These are phyloP conservation scores for Cyclotella sp. DNA, from an alignment of 108 stramenopile species.

Conservation along the genomic window DNA sequence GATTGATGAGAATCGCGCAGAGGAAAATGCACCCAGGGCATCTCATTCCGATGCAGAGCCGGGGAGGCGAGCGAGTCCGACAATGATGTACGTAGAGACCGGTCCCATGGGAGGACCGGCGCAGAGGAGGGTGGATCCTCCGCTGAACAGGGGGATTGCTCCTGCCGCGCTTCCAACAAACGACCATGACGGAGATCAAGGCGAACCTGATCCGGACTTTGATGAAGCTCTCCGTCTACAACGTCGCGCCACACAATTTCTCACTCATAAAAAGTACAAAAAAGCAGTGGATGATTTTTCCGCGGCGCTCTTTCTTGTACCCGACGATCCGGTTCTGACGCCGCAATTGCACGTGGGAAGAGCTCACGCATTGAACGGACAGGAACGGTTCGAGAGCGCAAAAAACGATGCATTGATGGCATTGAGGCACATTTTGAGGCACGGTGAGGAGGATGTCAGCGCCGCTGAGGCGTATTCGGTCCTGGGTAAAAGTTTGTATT, in stretches of 20 bases:
- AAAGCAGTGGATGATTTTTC: constrained; percentile 86
- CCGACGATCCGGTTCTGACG: constrained; percentile 78
- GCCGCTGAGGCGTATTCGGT: constrained; percentile 87
- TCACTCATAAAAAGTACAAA: constrained; percentile 79
- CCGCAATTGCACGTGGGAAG: constrained; percentile 85
- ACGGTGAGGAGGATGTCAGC: constrained; percentile 62
- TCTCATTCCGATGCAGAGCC: not conserved
- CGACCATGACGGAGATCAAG: constrained; percentile 15
- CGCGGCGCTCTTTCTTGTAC: constrained; percentile 86
- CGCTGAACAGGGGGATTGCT: constrained; percentile 11
- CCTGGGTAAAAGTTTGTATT: constrained; percentile 85
- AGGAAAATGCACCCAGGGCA: constrained; percentile 7
- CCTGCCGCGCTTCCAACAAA: not conserved
- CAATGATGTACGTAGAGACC: constrained; percentile 40
- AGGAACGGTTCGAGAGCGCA: constrained; percentile 79
- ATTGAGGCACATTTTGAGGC: constrained; percentile 51
- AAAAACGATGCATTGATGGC: constrained; percentile 83
- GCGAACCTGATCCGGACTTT: constrained; percentile 83
- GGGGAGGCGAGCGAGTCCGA: constrained; percentile 26
- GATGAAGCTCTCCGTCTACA: constrained; percentile 91
- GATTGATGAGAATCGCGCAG: constrained; percentile 34
- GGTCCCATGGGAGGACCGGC: constrained; percentile 54
- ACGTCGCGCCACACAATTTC: constrained; percentile 70
- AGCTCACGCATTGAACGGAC: constrained; percentile 87
- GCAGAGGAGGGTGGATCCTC: constrained; percentile 32